Evolutionary conservation across 1,284 basidiomycete genomes (phyloP), one percentile per base, ranked within the genome.

Genomic region (Abortiporus biennis): DNA sequence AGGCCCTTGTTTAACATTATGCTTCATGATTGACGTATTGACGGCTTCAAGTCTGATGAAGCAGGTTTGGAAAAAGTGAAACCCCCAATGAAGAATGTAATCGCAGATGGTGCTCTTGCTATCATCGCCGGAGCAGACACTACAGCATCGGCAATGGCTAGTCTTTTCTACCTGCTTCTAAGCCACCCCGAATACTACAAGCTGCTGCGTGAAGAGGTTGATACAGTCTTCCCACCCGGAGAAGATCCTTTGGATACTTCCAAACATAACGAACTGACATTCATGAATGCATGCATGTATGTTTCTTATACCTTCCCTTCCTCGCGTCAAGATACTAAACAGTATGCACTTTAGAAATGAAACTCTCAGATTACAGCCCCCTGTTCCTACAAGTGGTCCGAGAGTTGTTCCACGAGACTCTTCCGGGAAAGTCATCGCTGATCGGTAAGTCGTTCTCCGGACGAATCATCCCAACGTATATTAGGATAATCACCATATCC

Each of bases 321-420:
- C 27, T 29, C 27, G 9, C 27, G n/a, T 29, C n/a, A n/a, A n/a
- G n/a, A n/a, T n/a, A n/a, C n/a, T n/a, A n/a, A n/a, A n/a, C n/a
- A 5, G 24, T 30, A 22, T 19, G 11, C 9, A 16, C 17, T n/a
- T 19, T 37, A 58, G 57, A 22, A 54, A 57, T 37, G 57, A 59
- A 29, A 42, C 54, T n/a, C 38, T 57, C 32, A 45, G 58, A 4
- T 23, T 51, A 20, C 36, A 44, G 15, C 50, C 47, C n/a, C 45
- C 48, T 5, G 38, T 46, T 11, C 42, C 42, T 8, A 30, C 30
- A 16, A 43, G 42, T 20, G 19, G 38, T 6, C 47, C 41, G 36
- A 41, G 47, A 6, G 16, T 29, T 9, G 41, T 46, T 4, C 27
- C 42, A 15, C 9, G 22, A 9, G 47, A 42, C n/a, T 6, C 36